Percentiles rank a stretch among this genome's conserved stretches.
Conservation (phyloP, 1,284 basidiomycete species). For the Neotropicomus parvogracilis region DNA sequence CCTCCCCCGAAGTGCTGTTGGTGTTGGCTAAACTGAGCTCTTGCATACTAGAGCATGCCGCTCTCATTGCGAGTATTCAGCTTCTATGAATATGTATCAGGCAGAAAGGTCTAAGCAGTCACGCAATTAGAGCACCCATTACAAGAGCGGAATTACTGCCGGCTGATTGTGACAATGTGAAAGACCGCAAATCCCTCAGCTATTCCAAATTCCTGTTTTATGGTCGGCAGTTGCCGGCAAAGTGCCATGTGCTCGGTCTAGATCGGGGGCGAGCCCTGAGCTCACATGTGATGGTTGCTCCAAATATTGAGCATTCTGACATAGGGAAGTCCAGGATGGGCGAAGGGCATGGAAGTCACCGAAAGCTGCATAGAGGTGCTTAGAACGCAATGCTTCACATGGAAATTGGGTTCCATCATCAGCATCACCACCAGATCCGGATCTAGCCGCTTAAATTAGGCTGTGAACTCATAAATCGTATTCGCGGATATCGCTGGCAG, state of each 20-base stretch:
- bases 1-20: neutral
- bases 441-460: no score
- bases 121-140: neutral
- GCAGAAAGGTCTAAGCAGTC: neutral
- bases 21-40: neutral
- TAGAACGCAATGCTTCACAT: no score
- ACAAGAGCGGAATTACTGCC: neutral
- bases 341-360: no score
- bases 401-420: no score
- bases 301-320: no score
- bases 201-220: neutral
- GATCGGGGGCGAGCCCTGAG: no score
- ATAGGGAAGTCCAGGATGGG: no score
- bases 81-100: neutral
- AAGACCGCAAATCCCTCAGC: neutral
- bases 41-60: neutral
- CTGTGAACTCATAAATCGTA: no score
- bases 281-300: no score
- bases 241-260: neutral
- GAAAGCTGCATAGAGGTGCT: no score
- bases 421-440: no score
- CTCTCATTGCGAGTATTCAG: neutral
- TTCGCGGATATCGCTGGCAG: no score
- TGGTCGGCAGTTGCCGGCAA: neutral
- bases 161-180: neutral